phyloP scores from a whole-genome alignment of 495 filamentous ascomycete genomes.

The Staphylotrichum longicolle region DNA sequence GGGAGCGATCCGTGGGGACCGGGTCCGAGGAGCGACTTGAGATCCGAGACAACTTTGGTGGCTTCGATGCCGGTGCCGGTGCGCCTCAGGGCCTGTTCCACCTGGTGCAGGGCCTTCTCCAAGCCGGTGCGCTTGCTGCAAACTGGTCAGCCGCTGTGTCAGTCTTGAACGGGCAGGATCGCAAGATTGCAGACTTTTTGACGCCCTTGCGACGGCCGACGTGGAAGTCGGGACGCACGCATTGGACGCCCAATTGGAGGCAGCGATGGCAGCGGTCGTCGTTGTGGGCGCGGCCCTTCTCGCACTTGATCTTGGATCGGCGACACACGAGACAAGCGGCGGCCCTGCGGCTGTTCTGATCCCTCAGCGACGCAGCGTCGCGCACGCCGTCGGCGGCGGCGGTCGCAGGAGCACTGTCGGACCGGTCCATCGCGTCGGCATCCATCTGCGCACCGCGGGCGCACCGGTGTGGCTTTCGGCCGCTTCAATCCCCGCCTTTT shows the following conservation, averaged over 20 bases:
- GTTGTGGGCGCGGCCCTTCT: slow-evolving; percentile 45
- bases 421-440: slow-evolving; percentile 20
- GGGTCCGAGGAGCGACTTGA: slow-evolving; percentile 54
- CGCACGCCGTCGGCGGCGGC: slow-evolving; percentile 13
- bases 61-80: slow-evolving; percentile 54
- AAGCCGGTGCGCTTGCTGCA: slow-evolving; percentile 67
- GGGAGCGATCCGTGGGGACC: slow-evolving; percentile 17
- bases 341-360: slow-evolving; percentile 34
- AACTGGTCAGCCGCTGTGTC: slow-evolving; percentile 17
- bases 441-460: slow-evolving; percentile 18
- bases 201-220: slow-evolving; percentile 71
- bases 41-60: slow-evolving; percentile 53
- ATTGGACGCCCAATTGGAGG: slow-evolving; percentile 54
- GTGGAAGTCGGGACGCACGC: slow-evolving; percentile 65
- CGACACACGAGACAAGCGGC: slow-evolving; percentile 68
- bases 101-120: slow-evolving; percentile 70
- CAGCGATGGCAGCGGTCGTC: slow-evolving; percentile 62
- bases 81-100: slow-evolving; percentile 68
- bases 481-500: slow-evolving; percentile 10
- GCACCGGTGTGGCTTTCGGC: slow-evolving; percentile 15
- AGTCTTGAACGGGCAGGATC: background rate
- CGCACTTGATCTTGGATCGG: slow-evolving; percentile 66
- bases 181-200: slow-evolving; percentile 57
- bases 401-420: slow-evolving; percentile 16
- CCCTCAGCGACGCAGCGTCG: slow-evolving; percentile 20